Evolutionary conservation across 2,329 filamentous ascomycete species (phyloP).

Genomic region (Alternaria rosae): DNA sequence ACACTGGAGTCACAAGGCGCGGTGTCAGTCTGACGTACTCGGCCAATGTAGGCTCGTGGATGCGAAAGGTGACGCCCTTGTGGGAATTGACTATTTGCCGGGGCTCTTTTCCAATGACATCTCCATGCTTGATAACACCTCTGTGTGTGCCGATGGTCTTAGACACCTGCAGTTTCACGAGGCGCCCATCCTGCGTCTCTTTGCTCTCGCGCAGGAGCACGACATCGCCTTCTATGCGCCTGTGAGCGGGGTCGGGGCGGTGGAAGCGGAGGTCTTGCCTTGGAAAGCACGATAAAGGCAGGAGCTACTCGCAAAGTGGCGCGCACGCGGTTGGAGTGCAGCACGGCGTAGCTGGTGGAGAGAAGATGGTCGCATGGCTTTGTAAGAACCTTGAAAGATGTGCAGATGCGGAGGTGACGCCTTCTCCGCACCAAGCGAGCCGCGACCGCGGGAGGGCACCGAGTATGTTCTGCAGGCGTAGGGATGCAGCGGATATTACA

Average conservation of each 20-base stretch:
- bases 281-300: constrained; percentile 33
- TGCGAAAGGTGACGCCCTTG: constrained; percentile 60
- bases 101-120: constrained; percentile 69
- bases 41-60: constrained; percentile 72
- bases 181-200: constrained; percentile 47
- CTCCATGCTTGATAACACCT: constrained; percentile 58
- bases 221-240: constrained; percentile 45
- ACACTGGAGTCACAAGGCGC: constrained; percentile 77
- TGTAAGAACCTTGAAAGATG: constrained; percentile 15
- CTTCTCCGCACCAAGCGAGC: constrained; percentile 16
- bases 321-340: constrained; percentile 3
- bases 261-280: constrained; percentile 29
- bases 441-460: constrained; percentile 2
- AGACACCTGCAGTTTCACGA: constrained; percentile 50
- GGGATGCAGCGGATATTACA: neutral
- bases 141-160: constrained; percentile 53
- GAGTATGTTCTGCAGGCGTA: neutral
- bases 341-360: constrained; percentile 5
- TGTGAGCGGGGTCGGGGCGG: constrained; percentile 18
- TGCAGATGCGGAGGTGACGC: constrained; percentile 22
- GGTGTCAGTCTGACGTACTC: constrained; percentile 74
- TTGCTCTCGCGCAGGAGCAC: constrained; percentile 54
- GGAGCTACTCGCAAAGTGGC: constrained; percentile 30
- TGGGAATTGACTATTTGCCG: constrained; percentile 67
- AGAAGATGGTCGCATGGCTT: constrained; percentile 29